Evolutionary conservation across 371 early-diverging fungal species (phyloP).

Genomic region (Amoeboaphelidium occidentale): DNA sequence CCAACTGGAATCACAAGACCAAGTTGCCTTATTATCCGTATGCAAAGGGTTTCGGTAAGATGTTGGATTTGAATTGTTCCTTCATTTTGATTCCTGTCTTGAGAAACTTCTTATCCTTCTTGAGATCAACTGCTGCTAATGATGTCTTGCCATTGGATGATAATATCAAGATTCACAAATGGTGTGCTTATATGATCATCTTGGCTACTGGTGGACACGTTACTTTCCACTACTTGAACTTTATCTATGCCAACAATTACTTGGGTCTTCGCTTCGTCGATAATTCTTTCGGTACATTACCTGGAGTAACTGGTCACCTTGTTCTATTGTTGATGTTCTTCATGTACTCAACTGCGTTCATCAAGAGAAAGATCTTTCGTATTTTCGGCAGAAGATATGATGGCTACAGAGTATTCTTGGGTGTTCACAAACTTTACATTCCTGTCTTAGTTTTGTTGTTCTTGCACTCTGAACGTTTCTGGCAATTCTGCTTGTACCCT

Average conservation of each 20-base stretch:
- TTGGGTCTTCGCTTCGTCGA: constrained; percentile 1
- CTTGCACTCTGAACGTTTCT: constrained; percentile 9
- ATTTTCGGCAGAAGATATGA: constrained; percentile 6
- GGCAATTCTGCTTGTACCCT: constrained; percentile 9
- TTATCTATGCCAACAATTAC: constrained; percentile 1
- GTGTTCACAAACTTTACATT: constrained; percentile 11
- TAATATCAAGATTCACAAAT: constrained; percentile 8
- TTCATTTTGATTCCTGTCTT: constrained; percentile 9
- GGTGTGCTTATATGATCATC: constrained; percentile 4
- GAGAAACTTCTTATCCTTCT: constrained; percentile 8
- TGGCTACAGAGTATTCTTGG: constrained; percentile 6
- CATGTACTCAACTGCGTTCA: constrained; percentile 6
- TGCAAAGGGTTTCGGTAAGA: constrained; percentile 11
- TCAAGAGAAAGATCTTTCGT: constrained; percentile 6
- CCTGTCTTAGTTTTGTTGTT: constrained; percentile 7
- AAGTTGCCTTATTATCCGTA: constrained; percentile 7
- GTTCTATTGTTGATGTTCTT: constrained; percentile 3
- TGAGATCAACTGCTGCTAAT: constrained; percentile 8
- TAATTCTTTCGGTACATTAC: constrained; percentile 4
- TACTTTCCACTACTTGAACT: constrained; percentile 7
- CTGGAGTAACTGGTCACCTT: constrained; percentile 8
- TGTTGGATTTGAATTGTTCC: constrained; percentile 9
- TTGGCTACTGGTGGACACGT: constrained; percentile 5
- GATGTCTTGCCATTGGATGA: constrained; percentile 11
- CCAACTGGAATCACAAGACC: no score